Conservation (phyloP, 23 red algal species). For the Gracilaria vermiculophylla region DNA sequence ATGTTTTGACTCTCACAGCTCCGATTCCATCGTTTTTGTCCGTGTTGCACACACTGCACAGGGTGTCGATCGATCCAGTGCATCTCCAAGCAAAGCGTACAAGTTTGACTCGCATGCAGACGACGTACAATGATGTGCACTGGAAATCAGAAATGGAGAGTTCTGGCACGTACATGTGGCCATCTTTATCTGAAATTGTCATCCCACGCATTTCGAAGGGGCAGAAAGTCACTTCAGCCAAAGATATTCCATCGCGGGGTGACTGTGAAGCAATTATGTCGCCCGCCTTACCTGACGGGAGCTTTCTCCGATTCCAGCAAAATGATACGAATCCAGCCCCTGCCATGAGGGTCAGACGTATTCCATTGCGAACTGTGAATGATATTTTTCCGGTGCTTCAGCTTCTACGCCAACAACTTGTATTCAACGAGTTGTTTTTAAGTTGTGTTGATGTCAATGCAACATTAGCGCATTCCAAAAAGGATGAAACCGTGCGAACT, state of each 20-base stretch:
- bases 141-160: neutral
- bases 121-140: neutral
- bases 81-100: neutral
- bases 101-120: neutral
- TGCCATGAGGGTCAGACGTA: constrained; percentile 14
- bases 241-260: neutral
- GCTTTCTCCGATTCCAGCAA: constrained; percentile 42
- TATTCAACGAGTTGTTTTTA: constrained; percentile 59
- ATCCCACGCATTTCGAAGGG: neutral
- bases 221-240: neutral
- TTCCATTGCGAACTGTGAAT: constrained; percentile 39
- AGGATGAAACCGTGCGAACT: neutral
- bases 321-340: constrained; percentile 25
- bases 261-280: neutral
- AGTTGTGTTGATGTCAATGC: constrained; percentile 48
- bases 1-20: constrained; percentile 41
- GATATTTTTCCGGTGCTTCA: constrained; percentile 39
- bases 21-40: constrained; percentile 43
- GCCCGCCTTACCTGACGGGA: constrained; percentile 13
- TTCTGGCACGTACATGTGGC: neutral
- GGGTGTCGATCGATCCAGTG: neutral
- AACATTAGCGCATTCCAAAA: neutral
- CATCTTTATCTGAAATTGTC: constrained; percentile 1
- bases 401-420: constrained; percentile 57
- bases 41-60: constrained; percentile 35